Percentiles rank a stretch among this genome's conserved stretches.
Evolutionary conservation across 306 rosid species (phyloP).

Genomic region (Prinsepia uniflora): DNA sequence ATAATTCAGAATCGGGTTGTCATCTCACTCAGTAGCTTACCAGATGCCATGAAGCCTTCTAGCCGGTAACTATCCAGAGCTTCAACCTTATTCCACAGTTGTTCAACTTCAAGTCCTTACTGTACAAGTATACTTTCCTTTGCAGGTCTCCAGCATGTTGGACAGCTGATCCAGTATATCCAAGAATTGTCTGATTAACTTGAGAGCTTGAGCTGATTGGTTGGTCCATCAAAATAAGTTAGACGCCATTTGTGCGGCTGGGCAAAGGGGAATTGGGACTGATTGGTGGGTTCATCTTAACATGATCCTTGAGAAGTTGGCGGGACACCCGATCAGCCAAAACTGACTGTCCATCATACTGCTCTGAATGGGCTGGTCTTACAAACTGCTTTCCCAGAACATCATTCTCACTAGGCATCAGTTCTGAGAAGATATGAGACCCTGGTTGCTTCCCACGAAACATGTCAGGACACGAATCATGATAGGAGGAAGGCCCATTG

Average conservation of each 20-base stretch:
- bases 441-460: slow-evolving; percentile 80
- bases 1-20: slow-evolving; percentile 24
- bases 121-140: slow-evolving; percentile 43
- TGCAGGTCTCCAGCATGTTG: slow-evolving; percentile 31
- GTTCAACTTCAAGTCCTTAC: slow-evolving; percentile 47
- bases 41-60: slow-evolving; percentile 25
- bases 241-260: slow-evolving; percentile 54
- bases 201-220: slow-evolving; percentile 25
- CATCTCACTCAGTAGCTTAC: slow-evolving; percentile 24
- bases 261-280: slow-evolving; percentile 60
- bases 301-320: slow-evolving; percentile 73
- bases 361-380: slow-evolving; percentile 44
- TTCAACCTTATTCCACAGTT: slow-evolving; percentile 45
- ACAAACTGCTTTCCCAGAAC: slow-evolving; percentile 49
- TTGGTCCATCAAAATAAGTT: slow-evolving; percentile 34
- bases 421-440: slow-evolving; percentile 60
- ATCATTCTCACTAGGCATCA: slow-evolving; percentile 54
- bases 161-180: slow-evolving; percentile 32
- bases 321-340: slow-evolving; percentile 88
- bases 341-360: slow-evolving; percentile 73
- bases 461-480: slow-evolving; percentile 63
- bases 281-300: slow-evolving; percentile 49
- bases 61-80: slow-evolving; percentile 28
- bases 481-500: slow-evolving; percentile 49
- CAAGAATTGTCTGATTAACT: slow-evolving; percentile 31